phyloP scores from a whole-genome alignment of 2,329 filamentous ascomycete species.

The Beauveria asiatica region DNA sequence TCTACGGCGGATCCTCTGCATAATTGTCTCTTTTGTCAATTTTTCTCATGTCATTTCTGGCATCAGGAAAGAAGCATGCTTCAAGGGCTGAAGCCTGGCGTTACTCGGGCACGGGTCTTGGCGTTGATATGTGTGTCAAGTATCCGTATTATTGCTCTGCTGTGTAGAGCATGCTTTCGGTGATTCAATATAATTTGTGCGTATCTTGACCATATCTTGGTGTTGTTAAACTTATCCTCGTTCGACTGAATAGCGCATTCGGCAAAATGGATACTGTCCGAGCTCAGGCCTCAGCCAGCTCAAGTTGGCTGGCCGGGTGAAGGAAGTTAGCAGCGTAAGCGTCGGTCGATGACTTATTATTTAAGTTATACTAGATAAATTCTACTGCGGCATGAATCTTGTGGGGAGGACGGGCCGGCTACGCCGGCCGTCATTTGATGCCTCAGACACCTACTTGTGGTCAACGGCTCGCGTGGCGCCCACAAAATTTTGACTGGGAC shows the following conservation, averaged over 20 bases:
- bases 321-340: too few species aligned
- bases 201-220: too few species aligned
- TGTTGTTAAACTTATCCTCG: too few species aligned
- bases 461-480: not conserved
- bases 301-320: too few species aligned
- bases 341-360: too few species aligned
- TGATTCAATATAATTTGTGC: too few species aligned
- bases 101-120: not conserved
- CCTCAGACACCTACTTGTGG: constrained; percentile 20
- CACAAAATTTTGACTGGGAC: constrained; percentile 1
- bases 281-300: too few species aligned
- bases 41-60: not conserved
- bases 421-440: constrained; percentile 13
- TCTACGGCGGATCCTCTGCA: not conserved
- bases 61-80: constrained; percentile 3
- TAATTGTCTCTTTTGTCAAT: not conserved
- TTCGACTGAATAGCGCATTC: too few species aligned
- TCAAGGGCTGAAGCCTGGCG: constrained; percentile 1
- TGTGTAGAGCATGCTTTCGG: too few species aligned
- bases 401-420: not conserved
- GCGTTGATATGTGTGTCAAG: not conserved
- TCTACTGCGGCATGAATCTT: too few species aligned
- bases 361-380: too few species aligned
- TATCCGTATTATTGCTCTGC: not conserved
- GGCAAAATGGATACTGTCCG: too few species aligned